Evolutionary conservation across 2,329 filamentous ascomycete species (phyloP), one percentile per base, ranked within the genome.

Genomic region (Talaromyces atroroseus): DNA sequence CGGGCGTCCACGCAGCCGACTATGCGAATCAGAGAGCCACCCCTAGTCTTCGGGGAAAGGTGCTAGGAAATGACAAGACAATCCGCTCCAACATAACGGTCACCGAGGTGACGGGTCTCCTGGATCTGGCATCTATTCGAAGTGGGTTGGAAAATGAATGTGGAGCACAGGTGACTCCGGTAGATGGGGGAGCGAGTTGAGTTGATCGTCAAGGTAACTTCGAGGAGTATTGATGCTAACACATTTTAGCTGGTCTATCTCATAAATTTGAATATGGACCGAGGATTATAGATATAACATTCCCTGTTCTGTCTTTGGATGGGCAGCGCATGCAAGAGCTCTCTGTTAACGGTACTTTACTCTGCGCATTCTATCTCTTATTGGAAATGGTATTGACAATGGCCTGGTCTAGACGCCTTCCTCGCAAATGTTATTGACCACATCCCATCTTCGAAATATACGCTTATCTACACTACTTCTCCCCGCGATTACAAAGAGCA

Each of bases 391-490:
- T 53, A 51, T 55, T 61, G 34, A 62, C 49, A 38, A 50, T 49
- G 29, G 58, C 51, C 62, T 38, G 5, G 24, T 58, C n/a, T 50
- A 77, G 76, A 78, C 68, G 74, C 74, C 11, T 73, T 79, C 60
- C 70, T 81, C 29, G 70, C 73, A 32, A 73, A 75, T 50, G 64
- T 81, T 52, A 65, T 81, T 52, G 71, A 76, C 49, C 70, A 74
- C 26, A 67, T 80, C n/a, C 74, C 76, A n/a, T 67, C 66, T 11
- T 68, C 74, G 12, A 78, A 79, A 60, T 92, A 89, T 73, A 94
- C 89, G 0, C 79, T 96, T 56, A 76, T 96, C 60, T 90, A 91
- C 70, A 80, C 84, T 48, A 89, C 87, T 7, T 85, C 83, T 0
- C 83, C 86, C 1, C 71, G 73, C 36, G 66, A 72, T 40, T 66